Base-by-base conservation (phyloP, 805 yeast genomes). In the Wickerhamomyces strasburgensis region DNA sequence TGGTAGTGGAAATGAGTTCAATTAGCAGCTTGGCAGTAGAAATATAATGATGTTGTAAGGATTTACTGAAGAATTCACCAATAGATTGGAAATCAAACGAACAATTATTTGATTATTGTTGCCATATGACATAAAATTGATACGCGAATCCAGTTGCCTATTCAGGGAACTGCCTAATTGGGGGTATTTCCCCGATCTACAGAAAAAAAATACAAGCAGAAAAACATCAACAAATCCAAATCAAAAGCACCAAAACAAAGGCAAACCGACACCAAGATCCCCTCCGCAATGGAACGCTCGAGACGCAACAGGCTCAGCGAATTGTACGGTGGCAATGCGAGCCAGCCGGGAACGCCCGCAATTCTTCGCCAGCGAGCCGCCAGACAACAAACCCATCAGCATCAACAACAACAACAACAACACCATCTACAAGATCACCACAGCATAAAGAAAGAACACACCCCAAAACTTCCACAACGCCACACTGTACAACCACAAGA, bases 281-380 rank as follows among this genome's bases (percentile, higher is more conserved):
- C 19, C 18, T 14, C 4, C 30, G 28, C 31, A 40, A 53, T 55
- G 59, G 59, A 55, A 43, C 42, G 58, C 26, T 55, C 59, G 14
- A 47, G 59, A 44, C 44, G 59, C 33, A 46, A 51, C 41, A 44
- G 58, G 34, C 53, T 55, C 35, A 48, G 51, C 11, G 57, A 55
- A 42, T 32, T 53, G 5, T 52, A 54, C 27, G 51, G 51, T 1
- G 43, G 42, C 5, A 50, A 54, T 0, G 40, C 38, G 2, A 38
- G 43, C 14, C 37, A 43, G 37, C 25, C 38, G 4, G 40, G 40
- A 1, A 43, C 54, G 2, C 45, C 51, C 13, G 19, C 35, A 15
- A 30, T 44, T 2, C 34, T 42, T 6, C 51, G 49, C 27, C 44
- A 43, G 29, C 38, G 48, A 14, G 35, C 43, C 2, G 44, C 43